Evolutionary conservation across 2,329 filamentous ascomycete species (phyloP), one percentile per base, ranked within the genome.

Genomic region (Alternaria longipes): DNA sequence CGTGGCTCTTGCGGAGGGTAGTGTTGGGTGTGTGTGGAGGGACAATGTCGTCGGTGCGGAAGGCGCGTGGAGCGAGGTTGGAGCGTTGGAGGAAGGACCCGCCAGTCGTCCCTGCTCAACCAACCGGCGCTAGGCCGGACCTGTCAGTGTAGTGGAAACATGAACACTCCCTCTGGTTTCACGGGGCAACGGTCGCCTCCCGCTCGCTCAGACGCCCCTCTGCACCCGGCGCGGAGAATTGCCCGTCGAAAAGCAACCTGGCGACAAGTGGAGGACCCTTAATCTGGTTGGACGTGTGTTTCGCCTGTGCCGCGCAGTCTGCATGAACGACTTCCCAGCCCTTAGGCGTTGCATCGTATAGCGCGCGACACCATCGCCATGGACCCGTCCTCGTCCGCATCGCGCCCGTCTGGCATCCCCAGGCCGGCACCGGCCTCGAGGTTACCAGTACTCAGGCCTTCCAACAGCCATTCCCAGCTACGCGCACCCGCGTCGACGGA

Each of bases 381-480:
- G 77, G 77, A 79, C 45, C 69, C 66, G 7, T 63, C 69, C 22
- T 77, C 70, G 55, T 65, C 70, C 60, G 71, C 70, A 49, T 60
- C 71, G 8, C 69, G 76, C 28, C 62, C 72, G 18, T 78, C 79
- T 41, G 75, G 73, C 52, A 73, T 87, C 52, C 85, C 86, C 60
- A 81, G 85, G 44, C 80, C 75, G 20, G 55, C 82, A 45, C 80
- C 75, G 12, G 53, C 82, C 44, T 87, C 85, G 22, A 82, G 83
- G 65, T 78, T 88, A 47, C 86, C 86, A 12, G 78, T 86, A 62
- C 84, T 77, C 45, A 70, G 72, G 40, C 62, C 80, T 44, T 77
- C 79, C 42, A 67, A 52, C 42, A 77, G 71, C 62, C 72, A 78
- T 36, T 79, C 77, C 60, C 77, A 81, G 32, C 70, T 85, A 56